Evolutionary conservation across 768 basidiomycete genomes (phyloP).

Genomic region (Leucosporidium creatinivorum): DNA sequence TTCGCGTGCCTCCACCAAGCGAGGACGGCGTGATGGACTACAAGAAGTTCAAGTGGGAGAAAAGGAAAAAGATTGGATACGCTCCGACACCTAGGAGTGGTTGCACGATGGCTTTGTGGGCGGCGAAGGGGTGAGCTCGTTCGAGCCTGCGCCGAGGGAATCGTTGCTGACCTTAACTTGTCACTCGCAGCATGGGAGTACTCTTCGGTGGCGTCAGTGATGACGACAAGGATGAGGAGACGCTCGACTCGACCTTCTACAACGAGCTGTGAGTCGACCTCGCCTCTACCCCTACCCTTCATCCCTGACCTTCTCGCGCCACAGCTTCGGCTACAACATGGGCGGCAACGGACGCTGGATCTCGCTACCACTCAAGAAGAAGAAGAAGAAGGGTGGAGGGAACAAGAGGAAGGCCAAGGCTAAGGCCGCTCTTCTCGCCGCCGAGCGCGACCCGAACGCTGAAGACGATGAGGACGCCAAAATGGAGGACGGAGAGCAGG

Average conservation of each 20-base stretch:
- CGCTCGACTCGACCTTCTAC: slow-evolving; percentile 74
- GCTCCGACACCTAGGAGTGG: slow-evolving; percentile 64
- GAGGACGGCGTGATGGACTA: slow-evolving; percentile 43
- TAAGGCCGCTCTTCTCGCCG: background rate
- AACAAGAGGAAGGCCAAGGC: slow-evolving; percentile 46
- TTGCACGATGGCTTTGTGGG: slow-evolving; percentile 81
- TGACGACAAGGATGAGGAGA: slow-evolving; percentile 76
- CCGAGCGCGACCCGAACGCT: slow-evolving; percentile 8
- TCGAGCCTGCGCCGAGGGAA: background rate
- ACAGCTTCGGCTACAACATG: slow-evolving; percentile 70
- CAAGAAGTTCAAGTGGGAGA: slow-evolving; percentile 71
- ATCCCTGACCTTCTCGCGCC: background rate
- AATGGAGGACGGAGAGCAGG: slow-evolving; percentile 23
- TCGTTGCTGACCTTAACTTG: background rate
- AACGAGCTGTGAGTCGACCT: slow-evolving; percentile 68
- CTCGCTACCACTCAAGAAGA: slow-evolving; percentile 59
- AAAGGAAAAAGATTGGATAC: slow-evolving; percentile 66
- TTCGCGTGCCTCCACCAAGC: slow-evolving; percentile 46
- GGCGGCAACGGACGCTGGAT: slow-evolving; percentile 70
- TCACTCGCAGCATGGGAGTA: slow-evolving; percentile 53
- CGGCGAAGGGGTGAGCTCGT: slow-evolving; percentile 42
- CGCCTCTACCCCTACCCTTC: background rate
- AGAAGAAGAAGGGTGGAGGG: slow-evolving; percentile 52
- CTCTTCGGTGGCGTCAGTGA: slow-evolving; percentile 85
- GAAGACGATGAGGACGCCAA: slow-evolving; percentile 17